Evolutionary conservation across 306 rosid genomes (phyloP).

Genomic region (Corylus heterophylla): DNA sequence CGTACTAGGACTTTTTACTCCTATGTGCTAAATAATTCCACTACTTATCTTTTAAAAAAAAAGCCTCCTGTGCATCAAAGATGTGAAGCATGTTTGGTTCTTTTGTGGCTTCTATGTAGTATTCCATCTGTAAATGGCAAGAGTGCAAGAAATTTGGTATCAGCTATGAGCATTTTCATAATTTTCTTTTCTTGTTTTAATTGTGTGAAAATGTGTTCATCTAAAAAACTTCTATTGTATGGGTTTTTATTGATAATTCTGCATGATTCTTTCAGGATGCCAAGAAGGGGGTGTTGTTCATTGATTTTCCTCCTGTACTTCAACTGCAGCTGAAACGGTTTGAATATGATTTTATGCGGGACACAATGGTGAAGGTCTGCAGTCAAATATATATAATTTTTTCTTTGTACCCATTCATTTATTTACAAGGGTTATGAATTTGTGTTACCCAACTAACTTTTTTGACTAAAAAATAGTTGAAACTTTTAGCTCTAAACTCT

Average conservation of each 20-base stretch:
- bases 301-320: slow-evolving; percentile 96
- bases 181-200: slow-evolving; percentile 5
- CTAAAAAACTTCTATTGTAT: background rate
- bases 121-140: background rate
- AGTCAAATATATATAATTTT: slow-evolving; percentile 10
- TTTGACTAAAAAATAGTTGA: background rate
- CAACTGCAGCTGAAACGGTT: slow-evolving; percentile 98
- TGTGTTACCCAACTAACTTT: background rate
- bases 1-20: background rate
- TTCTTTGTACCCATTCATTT: slow-evolving; percentile 13
- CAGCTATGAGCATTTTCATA: slow-evolving; percentile 1
- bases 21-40: background rate
- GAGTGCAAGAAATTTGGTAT: background rate
- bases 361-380: slow-evolving; percentile 97
- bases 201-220: slow-evolving; percentile 13
- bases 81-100: background rate
- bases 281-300: slow-evolving; percentile 91
- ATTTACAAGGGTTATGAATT: background rate
- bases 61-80: background rate
- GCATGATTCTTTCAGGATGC: slow-evolving; percentile 74
- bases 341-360: slow-evolving; percentile 96
- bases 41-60: background rate
- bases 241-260: slow-evolving; percentile 12
- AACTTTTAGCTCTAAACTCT: background rate
- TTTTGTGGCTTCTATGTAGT: background rate